Base-by-base conservation (phyloP, 192 early-diverging fungal species). In the Borealophlyctis nickersoniae region DNA sequence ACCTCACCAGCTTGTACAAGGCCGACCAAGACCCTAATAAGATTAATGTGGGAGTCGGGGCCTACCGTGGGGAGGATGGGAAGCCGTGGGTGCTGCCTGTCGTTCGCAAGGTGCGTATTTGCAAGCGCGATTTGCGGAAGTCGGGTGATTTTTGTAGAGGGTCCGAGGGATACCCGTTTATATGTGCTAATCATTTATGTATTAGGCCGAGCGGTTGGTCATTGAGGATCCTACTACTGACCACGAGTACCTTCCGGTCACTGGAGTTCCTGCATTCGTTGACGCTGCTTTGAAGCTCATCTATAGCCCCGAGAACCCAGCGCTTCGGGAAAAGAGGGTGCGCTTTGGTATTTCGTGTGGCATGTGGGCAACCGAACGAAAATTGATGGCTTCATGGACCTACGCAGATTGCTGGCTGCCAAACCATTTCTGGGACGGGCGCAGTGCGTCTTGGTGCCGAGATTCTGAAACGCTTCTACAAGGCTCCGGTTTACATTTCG, bases 41-140 rank as follows among this genome's bases (percentile, higher is more conserved):
- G 79, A 87, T 99, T 28, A 97, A 96, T 73, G 72, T 99, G 24
- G 91, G 94, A 66, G 92, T 99, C 4, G 96, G 96, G 55, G 96
- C 96, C 16, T 99, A 96, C 78, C 83, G 96, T 58, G 90, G 89
- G 66, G 87, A 96, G 66, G 70, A 88, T 2, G 90, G 93, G 64
- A 92, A 96, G 77, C 96, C 96, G 26, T 99, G 91, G 89, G 80
- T 96, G 3, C 85, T 99, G 7, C 93, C 93, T 16, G 93, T 94
- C 26, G 95, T 99, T 22, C 82, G 78, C 65, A 95, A 95, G 87
- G 90, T 91, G 72, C 51, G 33, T 33, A 13, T 23, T 11, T 51
- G 4, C 35, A 4, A 24, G 16, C 32, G 29, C 35, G 23, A 23
- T 14, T 5, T 60, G 36, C n/a, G 39, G 9, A 45, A 45, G n/a